Evolutionary conservation across 148 eudicot genomes (phyloP).

Genomic region (Oxyria digyna): DNA sequence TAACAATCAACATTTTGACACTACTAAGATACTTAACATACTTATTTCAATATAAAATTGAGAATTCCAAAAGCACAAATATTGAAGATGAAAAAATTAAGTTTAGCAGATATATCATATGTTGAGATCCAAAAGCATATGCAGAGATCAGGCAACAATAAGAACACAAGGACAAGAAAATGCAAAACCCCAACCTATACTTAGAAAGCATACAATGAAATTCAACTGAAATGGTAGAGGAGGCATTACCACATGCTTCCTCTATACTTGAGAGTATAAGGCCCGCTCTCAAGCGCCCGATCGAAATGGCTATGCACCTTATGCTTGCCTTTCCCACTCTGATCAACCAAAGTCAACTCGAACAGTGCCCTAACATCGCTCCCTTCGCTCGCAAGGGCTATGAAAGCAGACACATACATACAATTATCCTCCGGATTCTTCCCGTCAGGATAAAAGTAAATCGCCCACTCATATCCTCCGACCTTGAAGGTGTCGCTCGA

Average conservation of each 20-base stretch:
- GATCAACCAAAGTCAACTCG: conserved; percentile 73
- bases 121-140: neutral
- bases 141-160: neutral
- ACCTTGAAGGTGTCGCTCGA: conserved; percentile 63
- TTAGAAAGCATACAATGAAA: neutral
- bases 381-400: conserved; percentile 81
- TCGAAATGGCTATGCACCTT: conserved; percentile 88
- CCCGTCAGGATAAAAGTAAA: conserved; percentile 90
- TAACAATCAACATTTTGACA: neutral
- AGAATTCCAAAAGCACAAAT: neutral
- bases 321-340: conserved; percentile 58
- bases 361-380: conserved; percentile 92
- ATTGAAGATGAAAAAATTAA: neutral
- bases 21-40: neutral
- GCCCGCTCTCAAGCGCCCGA: conserved; percentile 79
- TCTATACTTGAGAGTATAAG: conserved; percentile 71
- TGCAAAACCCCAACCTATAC: neutral
- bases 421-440: conserved; percentile 72
- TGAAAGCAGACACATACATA: conserved; percentile 67
- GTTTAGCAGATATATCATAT: neutral
- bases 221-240: neutral
- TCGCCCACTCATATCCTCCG: conserved; percentile 89
- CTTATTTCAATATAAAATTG: neutral
- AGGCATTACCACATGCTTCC: conserved; percentile 88
- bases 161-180: neutral